Evolutionary conservation across 2,329 filamentous ascomycete genomes (phyloP), one percentile per base, ranked within the genome.

Genomic region (Xylariaceae sp.): DNA sequence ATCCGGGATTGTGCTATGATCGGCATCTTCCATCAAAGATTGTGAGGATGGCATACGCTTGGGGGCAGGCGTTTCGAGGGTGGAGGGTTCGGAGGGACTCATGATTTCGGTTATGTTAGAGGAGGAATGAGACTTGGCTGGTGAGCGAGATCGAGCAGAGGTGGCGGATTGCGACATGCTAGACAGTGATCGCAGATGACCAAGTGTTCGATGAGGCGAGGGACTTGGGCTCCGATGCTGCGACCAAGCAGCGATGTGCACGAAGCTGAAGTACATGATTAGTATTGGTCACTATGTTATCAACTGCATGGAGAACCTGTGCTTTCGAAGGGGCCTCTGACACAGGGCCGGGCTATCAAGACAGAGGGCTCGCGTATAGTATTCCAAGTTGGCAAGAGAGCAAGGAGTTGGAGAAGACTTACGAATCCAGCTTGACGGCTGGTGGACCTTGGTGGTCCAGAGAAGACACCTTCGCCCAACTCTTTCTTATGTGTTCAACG

Each of bases 1-100:
- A 54, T 83, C 80, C 30, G 83, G 83, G 38, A 87, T 68, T 1
- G 84, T 87, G 60, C 80, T 86, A 66, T 87, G 74, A 54, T 79
- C 78, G 55, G 79, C 73, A 51, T 76, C 73, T 36, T 76, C 70
- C 50, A 76, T 68, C 16, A 68, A 56, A 16, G 68, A 67, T 9
- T 65, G 59, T 13, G 67, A 61, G 13, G 67, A 63, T 4, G 52
- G 44, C 54, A 61, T 59, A 33, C 61, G 55, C 17, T 60, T 61
- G 6, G 66, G 60, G 26, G 62, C 57, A 15, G 52, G 52, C 7
- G 61, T 50, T 8, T 48, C 50, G n/a, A 61, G 60, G 19, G 64
- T 56, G 13, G 65, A 63, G 17, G 61, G 51, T 9, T 46, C 41
- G 19, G 46, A 39, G 15, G 54, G 42, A 9, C 49, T 34, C 46